These are phyloP conservation scores for Plantago major DNA, from an alignment of 257 asterid species.

Conservation along the genomic window DNA sequence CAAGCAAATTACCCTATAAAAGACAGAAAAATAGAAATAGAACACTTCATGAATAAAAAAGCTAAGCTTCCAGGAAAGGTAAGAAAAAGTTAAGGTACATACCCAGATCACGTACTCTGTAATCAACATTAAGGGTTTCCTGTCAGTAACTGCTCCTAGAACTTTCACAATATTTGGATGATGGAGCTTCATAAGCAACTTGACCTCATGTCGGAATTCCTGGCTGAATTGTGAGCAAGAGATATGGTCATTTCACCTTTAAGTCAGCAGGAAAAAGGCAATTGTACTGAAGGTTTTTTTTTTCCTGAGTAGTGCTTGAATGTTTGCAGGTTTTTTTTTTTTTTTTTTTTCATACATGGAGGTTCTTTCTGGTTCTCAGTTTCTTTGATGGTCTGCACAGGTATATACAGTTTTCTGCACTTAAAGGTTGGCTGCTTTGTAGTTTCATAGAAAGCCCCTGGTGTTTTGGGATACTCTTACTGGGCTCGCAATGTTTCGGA, in stretches of 20 bases:
- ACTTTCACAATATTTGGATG: slow-evolving; percentile 98
- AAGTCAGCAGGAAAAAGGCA: too few relatives aligned
- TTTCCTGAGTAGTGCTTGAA: too few relatives aligned
- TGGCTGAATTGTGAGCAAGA: slow-evolving; percentile 51
- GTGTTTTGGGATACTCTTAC: too few relatives aligned
- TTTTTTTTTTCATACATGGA: too few relatives aligned
- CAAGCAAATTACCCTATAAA: slow-evolving; percentile 90
- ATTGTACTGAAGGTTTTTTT: too few relatives aligned
- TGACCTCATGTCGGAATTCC: slow-evolving; percentile 98
- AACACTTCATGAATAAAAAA: slow-evolving; percentile 4
- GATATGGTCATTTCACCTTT: slow-evolving; percentile 4
- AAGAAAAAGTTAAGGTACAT: slow-evolving; percentile 26
- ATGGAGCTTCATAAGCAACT: slow-evolving; percentile 95
- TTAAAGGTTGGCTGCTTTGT: too few relatives aligned
- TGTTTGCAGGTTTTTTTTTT: too few relatives aligned
- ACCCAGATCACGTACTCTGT: slow-evolving; percentile 96
- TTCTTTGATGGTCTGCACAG: too few relatives aligned
- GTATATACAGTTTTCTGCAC: too few relatives aligned
- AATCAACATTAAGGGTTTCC: slow-evolving; percentile 88
- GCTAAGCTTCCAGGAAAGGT: slow-evolving; percentile 9
- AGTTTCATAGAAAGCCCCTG: too few relatives aligned
- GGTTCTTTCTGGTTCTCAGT: too few relatives aligned
- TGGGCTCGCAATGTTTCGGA: too few relatives aligned
- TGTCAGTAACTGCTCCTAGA: slow-evolving; percentile 95
- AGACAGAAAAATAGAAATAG: slow-evolving; percentile 5